A percentile compares a stretch with the other conserved stretches of the same genome.
Evolutionary conservation across 768 basidiomycete genomes (phyloP).

Genomic region (Boletus tomentosulus): DNA sequence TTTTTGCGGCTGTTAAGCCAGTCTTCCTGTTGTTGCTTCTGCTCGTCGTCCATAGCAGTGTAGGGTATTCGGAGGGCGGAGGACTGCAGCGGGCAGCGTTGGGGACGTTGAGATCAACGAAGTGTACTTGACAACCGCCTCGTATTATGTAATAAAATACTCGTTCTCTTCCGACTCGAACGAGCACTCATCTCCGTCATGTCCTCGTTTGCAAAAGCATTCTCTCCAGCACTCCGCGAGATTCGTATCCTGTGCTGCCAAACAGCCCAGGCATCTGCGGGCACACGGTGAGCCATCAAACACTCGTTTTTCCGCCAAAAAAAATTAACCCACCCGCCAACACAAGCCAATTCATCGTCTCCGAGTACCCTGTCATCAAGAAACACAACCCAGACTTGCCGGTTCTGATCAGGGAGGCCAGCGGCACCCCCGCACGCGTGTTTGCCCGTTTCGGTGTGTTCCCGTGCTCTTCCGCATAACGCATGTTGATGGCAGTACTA

Average conservation of each 20-base stretch:
- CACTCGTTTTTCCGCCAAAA: neutral
- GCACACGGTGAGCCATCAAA: slow-evolving; percentile 57
- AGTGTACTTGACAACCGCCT: slow-evolving; percentile 9
- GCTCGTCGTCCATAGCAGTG: slow-evolving; percentile 51
- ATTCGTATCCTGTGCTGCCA: slow-evolving; percentile 80
- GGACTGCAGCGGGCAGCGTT: slow-evolving; percentile 14
- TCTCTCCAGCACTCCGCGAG: slow-evolving; percentile 77
- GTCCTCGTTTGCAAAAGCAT: slow-evolving; percentile 63
- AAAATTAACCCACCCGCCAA: neutral
- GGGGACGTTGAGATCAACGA: slow-evolving; percentile 16
- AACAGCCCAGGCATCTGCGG: slow-evolving; percentile 68
- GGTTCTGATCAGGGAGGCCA: slow-evolving; percentile 75
- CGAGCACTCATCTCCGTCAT: slow-evolving; percentile 35
- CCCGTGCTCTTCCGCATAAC: slow-evolving; percentile 8
- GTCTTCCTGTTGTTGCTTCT: slow-evolving; percentile 56
- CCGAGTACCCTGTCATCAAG: slow-evolving; percentile 73
- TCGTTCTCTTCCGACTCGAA: neutral
- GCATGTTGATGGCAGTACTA: slow-evolving; percentile 15
- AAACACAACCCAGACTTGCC: slow-evolving; percentile 85
- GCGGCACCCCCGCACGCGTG: slow-evolving; percentile 72
- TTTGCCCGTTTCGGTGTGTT: slow-evolving; percentile 84
- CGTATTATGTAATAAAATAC: slow-evolving; percentile 28
- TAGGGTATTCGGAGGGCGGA: slow-evolving; percentile 3
- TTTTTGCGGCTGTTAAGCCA: slow-evolving; percentile 68
- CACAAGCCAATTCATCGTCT: slow-evolving; percentile 73